These are phyloP conservation scores for Nitzschia inconspicua DNA, from an alignment of 108 stramenopile species.

Conservation along the genomic window DNA sequence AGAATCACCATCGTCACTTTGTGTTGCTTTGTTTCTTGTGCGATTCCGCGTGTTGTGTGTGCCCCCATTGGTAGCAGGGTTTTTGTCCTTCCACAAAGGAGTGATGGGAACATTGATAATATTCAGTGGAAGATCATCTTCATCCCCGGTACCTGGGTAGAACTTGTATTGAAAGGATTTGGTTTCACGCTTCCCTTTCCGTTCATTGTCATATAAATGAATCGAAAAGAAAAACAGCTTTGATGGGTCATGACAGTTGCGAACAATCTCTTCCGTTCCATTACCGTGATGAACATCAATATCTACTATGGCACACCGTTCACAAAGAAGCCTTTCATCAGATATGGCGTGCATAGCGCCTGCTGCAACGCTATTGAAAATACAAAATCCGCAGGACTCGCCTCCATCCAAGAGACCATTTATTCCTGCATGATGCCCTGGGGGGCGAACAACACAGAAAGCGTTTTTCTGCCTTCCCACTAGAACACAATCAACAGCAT, in stretches of 20 bases:
- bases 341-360: conserved; percentile 96
- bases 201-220: conserved; percentile 88
- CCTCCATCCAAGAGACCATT: conserved; percentile 87
- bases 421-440: conserved; percentile 97
- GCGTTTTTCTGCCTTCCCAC: conserved; percentile 90
- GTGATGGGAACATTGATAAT: conserved; percentile 94
- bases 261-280: conserved; percentile 96
- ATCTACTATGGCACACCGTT: conserved; percentile 94
- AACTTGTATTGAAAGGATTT: conserved; percentile 80
- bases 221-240: conserved; percentile 92
- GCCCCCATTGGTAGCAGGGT: conserved; percentile 15
- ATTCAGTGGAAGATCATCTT: conserved; percentile 87
- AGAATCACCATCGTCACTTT: conserved; percentile 20
- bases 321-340: conserved; percentile 69
- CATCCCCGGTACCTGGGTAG: conserved; percentile 92
- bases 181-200: conserved; percentile 44
- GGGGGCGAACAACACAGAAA: conserved; percentile 95
- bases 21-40: conserved; percentile 13
- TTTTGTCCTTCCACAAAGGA: conserved; percentile 85
- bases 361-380: conserved; percentile 97
- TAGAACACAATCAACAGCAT: conserved; percentile 88
- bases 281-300: conserved; percentile 98
- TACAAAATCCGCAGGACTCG: conserved; percentile 97
- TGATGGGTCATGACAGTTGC: conserved; percentile 80
- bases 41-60: conserved; percentile 55